These are phyloP conservation scores for Hericium alpestre DNA, from an alignment of 768 basidiomycete genomes.

Conservation along the genomic window DNA sequence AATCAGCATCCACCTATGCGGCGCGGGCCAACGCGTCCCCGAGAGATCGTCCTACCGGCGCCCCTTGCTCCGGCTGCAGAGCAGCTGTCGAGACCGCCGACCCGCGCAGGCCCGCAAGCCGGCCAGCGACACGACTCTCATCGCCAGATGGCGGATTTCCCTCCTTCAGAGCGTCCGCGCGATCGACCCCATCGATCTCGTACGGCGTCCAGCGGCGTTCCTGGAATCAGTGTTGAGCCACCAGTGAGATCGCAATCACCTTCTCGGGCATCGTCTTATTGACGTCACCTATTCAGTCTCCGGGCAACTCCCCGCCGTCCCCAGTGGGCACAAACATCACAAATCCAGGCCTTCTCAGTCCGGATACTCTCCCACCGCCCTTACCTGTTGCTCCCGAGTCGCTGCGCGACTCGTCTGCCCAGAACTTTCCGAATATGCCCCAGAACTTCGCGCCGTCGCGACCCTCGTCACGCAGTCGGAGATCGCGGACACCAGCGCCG, in stretches of 20 bases:
- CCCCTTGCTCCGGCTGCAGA: conserved; percentile 5
- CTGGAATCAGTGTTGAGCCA: conserved; percentile 11
- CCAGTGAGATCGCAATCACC: conserved; percentile 3
- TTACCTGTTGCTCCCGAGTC: conserved; percentile 1
- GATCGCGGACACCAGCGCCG: not conserved
- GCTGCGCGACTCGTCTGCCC: not conserved
- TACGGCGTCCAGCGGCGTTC: conserved; percentile 11
- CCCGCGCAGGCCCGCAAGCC: not conserved
- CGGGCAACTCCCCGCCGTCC: conserved; percentile 10
- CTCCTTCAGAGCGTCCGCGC: not conserved
- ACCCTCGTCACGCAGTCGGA: not conserved
- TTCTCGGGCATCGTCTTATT: not conserved
- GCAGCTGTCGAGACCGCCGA: not conserved
- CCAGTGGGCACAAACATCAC: conserved; percentile 9
- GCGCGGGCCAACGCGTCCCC: conserved; percentile 4
- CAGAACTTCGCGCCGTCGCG: conserved; percentile 1
- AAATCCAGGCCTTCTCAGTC: conserved; percentile 20
- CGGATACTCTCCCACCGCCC: conserved; percentile 16
- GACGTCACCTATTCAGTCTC: conserved; percentile 12
- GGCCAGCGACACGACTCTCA: not conserved
- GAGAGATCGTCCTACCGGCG: conserved; percentile 7
- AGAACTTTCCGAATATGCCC: conserved; percentile 2
- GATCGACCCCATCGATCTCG: conserved; percentile 10
- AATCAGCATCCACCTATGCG: not conserved
- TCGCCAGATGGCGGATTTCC: not conserved